These are phyloP conservation scores for Nitzschia palea DNA, from an alignment of 108 stramenopile species.

Conservation along the genomic window DNA sequence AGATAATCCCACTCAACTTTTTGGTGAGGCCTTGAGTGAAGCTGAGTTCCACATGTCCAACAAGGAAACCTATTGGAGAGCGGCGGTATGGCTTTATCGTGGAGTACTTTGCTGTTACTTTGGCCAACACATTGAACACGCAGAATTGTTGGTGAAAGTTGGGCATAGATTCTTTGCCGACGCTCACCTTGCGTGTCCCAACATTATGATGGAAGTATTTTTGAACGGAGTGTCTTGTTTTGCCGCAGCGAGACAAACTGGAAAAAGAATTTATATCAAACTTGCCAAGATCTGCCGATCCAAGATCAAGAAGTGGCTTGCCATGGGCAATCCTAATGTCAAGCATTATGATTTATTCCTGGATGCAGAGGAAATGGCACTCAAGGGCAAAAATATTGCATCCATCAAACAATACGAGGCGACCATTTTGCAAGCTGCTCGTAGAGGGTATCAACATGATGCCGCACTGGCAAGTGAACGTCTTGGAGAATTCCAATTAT, in stretches of 20 bases:
- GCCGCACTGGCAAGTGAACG: slow-evolving; percentile 14
- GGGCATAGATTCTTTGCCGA: background rate
- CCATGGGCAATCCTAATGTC: slow-evolving; percentile 24
- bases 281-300: background rate
- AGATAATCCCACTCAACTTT: slow-evolving; percentile 9
- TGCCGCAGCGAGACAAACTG: slow-evolving; percentile 11
- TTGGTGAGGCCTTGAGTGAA: background rate
- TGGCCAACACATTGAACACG: background rate
- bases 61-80: background rate
- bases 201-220: background rate
- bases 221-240: slow-evolving; percentile 13
- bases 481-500: slow-evolving; percentile 5
- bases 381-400: background rate
- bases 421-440: background rate
- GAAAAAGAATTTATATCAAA: slow-evolving; percentile 7
- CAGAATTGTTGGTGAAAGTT: background rate
- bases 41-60: background rate
- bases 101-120: background rate
- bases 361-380: background rate
- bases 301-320: slow-evolving; percentile 18
- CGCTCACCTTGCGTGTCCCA: background rate
- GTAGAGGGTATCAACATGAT: slow-evolving; percentile 4
- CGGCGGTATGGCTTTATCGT: background rate
- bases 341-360: slow-evolving; percentile 2
- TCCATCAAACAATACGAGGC: background rate